Base-by-base conservation (phyloP, 2,329 filamentous ascomycete genomes). In the Clonostachys rosea region DNA sequence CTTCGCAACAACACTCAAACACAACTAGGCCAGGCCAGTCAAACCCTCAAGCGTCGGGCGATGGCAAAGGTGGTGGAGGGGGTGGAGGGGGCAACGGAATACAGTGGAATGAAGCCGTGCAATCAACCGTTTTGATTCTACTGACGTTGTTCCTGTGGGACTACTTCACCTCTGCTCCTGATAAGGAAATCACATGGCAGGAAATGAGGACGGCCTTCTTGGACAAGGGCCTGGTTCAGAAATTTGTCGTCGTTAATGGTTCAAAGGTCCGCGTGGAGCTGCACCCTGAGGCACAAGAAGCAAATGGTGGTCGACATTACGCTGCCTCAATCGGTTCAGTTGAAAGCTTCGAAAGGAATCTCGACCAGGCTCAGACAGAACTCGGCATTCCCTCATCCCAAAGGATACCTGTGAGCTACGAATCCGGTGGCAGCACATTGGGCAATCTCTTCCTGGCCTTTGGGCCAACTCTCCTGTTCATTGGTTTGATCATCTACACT, bases 271-370 rank as follows among this genome's bases (percentile, higher is more conserved):
- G 87, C 47, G 89, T 96, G 34, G 81, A 89, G 54, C 75, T 94
- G 43, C 84, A 95, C 63, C 84, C 87, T 43, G 85, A 91, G 87
- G 36, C 76, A 79, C 56, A 49, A 41, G 39, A 35, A 8, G 42
- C 46, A 11, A 30, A n/a, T 10, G 58, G 59, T n/a, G 58, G 50
- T 47, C 63, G 58, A 50, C 60, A 59, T 6, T 96, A 96, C 70
- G 91, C 90, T 70, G 97, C 99, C 76, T 89, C 87, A 49, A 96
- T 99, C 59, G 94, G 94, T 44, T 96, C 91, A 1, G 83, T 95
- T 30, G 92, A 99, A 54, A 86, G 87, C 9, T 99, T 99, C 55
- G 94, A 99, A 73, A 80, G 84, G 62, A 86, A 86, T 62, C 73
- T 99, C 46, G 92, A 97, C 52, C 82, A 89, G 53, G 91, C 92